Evolutionary conservation across 148 eudicot genomes (phyloP).

Genomic region (Cornus florida): DNA sequence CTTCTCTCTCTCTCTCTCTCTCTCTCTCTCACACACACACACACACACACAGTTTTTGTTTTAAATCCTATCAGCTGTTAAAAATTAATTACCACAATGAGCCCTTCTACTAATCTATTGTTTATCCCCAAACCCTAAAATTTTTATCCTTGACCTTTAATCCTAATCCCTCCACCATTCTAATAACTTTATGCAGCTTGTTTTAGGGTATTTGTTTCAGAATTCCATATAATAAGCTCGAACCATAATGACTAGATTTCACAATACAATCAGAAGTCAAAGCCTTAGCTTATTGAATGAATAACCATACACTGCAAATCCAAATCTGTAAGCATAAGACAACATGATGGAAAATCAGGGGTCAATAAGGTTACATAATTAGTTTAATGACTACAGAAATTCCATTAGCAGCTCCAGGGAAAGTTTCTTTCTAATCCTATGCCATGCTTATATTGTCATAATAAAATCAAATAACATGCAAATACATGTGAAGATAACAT

Average conservation of each 20-base stretch:
- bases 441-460: neutral
- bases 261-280: neutral
- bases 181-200: neutral
- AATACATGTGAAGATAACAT: constrained; percentile 4
- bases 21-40: too few species aligned
- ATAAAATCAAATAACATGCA: neutral
- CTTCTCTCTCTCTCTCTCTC: too few species aligned
- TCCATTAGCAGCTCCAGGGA: neutral
- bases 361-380: neutral
- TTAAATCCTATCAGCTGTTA: too few species aligned
- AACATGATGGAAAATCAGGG: neutral
- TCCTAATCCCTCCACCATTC: neutral
- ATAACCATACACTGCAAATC: neutral
- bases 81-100: too few species aligned
- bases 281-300: neutral
- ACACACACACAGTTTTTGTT: too few species aligned
- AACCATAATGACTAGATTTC: neutral
- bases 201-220: neutral
- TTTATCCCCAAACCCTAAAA: too few species aligned
- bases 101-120: too few species aligned
- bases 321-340: neutral
- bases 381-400: neutral
- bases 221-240: neutral
- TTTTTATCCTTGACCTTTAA: too few species aligned
- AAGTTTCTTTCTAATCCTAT: neutral